Evolutionary conservation across 2,329 filamentous ascomycete species (phyloP), one percentile per base, ranked within the genome.

Genomic region (Coniochaeta ligniaria): DNA sequence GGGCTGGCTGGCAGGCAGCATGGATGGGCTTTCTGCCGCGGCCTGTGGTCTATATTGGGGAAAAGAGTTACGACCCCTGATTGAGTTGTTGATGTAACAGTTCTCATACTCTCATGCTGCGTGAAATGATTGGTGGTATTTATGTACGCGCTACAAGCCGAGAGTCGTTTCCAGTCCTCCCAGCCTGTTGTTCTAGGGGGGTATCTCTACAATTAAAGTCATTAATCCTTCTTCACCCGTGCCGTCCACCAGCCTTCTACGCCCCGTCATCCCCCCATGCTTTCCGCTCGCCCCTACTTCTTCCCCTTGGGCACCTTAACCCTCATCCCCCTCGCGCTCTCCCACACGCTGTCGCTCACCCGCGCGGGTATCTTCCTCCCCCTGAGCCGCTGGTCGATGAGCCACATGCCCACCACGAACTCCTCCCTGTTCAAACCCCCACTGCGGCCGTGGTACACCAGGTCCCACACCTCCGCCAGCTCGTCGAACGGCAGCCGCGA

Each of bases 371-470:
- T 78, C 77, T 95, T 95, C 62, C 90, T 78, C 1, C 91, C 91
- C 65, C 89, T 85, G n/a, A 95, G 75, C 62, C 89, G 78, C 78
- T 93, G 90, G 71, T 95, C 91, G 38, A 95, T 83, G 57, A 95
- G 75, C 90, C 91, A 95, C 76, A 91, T 81, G 11, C 91, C 91
- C 1, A 94, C 90, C 0, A 95, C 88, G 71, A 95, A 95, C 75
- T 92, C 88, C 60, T 87, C 81, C 67, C 84, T 83, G 60, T 76
- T 78, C 59, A 95, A 74, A 65, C 81, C 76, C 1, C 88, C 88
- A 16, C 74, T 69, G 1, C 74, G 71, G 7, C 76, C 73, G 1
- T 80, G 75, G 68, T 90, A 88, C 12, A 94, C 90, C 20, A 94
- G 76, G 47, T 88, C 85, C 87, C 90, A 95, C 1, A 93, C 86